A percentile compares a stretch with the other conserved stretches of the same genome.
Evolutionary conservation across 2,329 filamentous ascomycete genomes (phyloP).

Genomic region (Penicillium freii): DNA sequence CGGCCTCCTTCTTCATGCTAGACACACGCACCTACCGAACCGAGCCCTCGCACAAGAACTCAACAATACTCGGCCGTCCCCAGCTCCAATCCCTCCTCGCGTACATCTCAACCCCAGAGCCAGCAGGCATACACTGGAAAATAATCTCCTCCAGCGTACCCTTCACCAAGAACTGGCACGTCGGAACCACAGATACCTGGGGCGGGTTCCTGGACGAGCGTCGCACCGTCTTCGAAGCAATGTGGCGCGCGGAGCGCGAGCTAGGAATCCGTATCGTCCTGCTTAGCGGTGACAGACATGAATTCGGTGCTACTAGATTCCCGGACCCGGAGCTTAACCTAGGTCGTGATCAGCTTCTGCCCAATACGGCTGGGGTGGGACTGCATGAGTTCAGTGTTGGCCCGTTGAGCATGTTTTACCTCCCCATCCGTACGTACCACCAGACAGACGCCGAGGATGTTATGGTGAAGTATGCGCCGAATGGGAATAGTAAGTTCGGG

Average conservation of each 20-base stretch:
- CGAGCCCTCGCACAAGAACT: slow-evolving; percentile 50
- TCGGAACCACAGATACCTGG: slow-evolving; percentile 89
- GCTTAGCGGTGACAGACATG: slow-evolving; percentile 89
- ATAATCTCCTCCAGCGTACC: slow-evolving; percentile 86
- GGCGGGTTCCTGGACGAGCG: slow-evolving; percentile 85
- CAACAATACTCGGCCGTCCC: slow-evolving; percentile 80
- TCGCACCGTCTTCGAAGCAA: slow-evolving; percentile 74
- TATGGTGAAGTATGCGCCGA: slow-evolving; percentile 75
- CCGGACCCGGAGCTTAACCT: slow-evolving; percentile 45
- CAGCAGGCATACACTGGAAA: slow-evolving; percentile 84
- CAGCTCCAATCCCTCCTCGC: slow-evolving; percentile 77
- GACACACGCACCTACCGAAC: slow-evolving; percentile 87
- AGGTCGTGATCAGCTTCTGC: slow-evolving; percentile 15
- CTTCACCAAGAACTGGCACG: slow-evolving; percentile 96
- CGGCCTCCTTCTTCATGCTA: slow-evolving; percentile 89
- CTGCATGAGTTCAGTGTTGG: slow-evolving; percentile 89
- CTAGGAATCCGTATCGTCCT: slow-evolving; percentile 76
- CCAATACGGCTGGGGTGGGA: slow-evolving; percentile 36
- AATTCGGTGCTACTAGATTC: slow-evolving; percentile 86
- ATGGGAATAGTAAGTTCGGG: slow-evolving; percentile 87
- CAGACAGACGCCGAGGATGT: slow-evolving; percentile 82
- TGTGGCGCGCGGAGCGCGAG: slow-evolving; percentile 77
- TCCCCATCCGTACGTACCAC: slow-evolving; percentile 77
- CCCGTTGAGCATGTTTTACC: slow-evolving; percentile 90
- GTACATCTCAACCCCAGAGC: slow-evolving; percentile 72